Percentiles rank a stretch among this genome's conserved stretches.
Evolutionary conservation across 345 rosid species (phyloP).

Genomic region (Brassica nigra): DNA sequence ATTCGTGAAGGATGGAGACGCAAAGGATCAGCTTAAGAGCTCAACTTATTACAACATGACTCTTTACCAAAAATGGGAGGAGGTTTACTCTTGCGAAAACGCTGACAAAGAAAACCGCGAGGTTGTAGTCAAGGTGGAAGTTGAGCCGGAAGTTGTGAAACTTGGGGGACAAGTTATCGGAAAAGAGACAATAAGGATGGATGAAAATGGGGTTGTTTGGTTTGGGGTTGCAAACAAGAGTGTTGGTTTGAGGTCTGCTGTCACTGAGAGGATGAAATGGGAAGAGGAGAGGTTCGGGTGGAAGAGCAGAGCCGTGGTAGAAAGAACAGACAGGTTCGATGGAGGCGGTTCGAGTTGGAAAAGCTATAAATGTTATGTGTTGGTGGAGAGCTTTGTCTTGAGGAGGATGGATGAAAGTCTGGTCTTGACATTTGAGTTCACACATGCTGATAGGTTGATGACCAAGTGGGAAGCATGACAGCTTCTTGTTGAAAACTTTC

Average conservation of each 20-base stretch:
- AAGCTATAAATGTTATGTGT: slow-evolving; percentile 50
- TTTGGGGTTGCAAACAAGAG: slow-evolving; percentile 29
- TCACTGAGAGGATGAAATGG: slow-evolving; percentile 58
- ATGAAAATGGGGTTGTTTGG: slow-evolving; percentile 50
- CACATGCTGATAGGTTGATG: slow-evolving; percentile 46
- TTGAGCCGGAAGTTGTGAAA: slow-evolving; percentile 43
- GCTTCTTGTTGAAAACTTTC: slow-evolving; percentile 1
- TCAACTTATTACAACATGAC: slow-evolving; percentile 57
- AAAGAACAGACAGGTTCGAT: slow-evolving; percentile 35
- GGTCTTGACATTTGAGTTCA: slow-evolving; percentile 51
- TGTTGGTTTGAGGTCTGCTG: slow-evolving; percentile 49
- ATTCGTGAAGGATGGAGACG: slow-evolving; percentile 49
- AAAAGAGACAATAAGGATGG: background rate
- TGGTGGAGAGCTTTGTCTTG: slow-evolving; percentile 67
- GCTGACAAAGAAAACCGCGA: background rate
- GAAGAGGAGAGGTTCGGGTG: slow-evolving; percentile 60
- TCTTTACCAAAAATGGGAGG: slow-evolving; percentile 66
- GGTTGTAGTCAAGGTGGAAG: slow-evolving; percentile 39
- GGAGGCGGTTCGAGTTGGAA: slow-evolving; percentile 48
- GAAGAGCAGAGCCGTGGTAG: slow-evolving; percentile 39
- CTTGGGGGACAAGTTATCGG: slow-evolving; percentile 39
- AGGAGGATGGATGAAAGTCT: slow-evolving; percentile 59
- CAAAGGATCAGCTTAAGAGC: slow-evolving; percentile 47
- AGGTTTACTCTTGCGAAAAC: slow-evolving; percentile 46
- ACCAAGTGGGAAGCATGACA: slow-evolving; percentile 46